Base-by-base conservation (phyloP, 1,284 basidiomycete genomes). In the Phaffia rhodozyma region DNA sequence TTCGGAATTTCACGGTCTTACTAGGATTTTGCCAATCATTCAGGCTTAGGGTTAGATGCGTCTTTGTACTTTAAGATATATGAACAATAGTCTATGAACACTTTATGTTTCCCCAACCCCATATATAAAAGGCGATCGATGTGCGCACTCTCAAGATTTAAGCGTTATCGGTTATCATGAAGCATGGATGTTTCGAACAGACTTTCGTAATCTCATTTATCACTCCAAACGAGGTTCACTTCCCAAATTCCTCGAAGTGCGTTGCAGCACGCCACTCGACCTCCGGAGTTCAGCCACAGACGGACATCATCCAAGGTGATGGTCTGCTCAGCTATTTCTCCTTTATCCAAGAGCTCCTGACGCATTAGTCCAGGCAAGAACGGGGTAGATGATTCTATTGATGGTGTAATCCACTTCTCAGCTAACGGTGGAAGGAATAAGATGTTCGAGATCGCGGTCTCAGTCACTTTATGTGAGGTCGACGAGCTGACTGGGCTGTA, bases 371-470 rank as follows among this genome's bases (percentile, higher is more conserved):
- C 75, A 2, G 71, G 66, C 1, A 76, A 55, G 48, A 74, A 70
- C 20, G 71, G 71, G 29, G 55, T 52, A 1, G 62, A 29, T 0
- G 34, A 23, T 7, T 30, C 13, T 1, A 54, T 34, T 20, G 50
- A 20, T 0, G 74, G 73, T 1, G 75, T 75, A 13, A 73, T 50
- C 74, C 74, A 76, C 13, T 32, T 50, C 30, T 64, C 62, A 7
- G 21, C 34, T 25, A 34, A 20, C 29, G 70, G 63, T 16, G 60
- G 38, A 25, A 68, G 66, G 30, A 75, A 64, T 4, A 74, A 73
- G 49, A 75, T 68, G 64, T 76, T 76, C 16, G 71, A 70, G 6
- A 74, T 75, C 7, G 68, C 67, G 5, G 71, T 72, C 68, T 76
- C 75, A 29, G 74, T 71, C 11, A 75, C 68, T 47, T 71, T 25